Percentiles rank a stretch among this genome's conserved stretches.
Conservation (phyloP, 257 asterid genomes). For the Solanum okadae region DNA sequence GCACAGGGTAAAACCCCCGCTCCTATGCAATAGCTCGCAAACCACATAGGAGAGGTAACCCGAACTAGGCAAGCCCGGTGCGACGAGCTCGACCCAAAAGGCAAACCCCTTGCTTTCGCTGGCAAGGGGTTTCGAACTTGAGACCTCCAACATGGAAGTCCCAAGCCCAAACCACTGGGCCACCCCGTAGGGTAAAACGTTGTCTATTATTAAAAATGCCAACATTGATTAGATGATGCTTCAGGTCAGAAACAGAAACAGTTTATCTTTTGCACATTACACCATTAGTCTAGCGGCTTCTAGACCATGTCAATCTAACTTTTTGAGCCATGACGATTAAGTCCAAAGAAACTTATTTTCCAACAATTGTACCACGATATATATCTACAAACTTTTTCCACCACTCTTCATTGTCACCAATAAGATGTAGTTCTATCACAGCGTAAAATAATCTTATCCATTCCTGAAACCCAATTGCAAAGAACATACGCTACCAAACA, state of each 20-base stretch:
- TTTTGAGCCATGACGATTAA: background rate
- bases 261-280: background rate
- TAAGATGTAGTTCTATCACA: background rate
- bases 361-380: background rate
- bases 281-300: background rate
- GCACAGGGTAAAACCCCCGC: too few relatives aligned
- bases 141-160: too few relatives aligned
- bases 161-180: too few relatives aligned
- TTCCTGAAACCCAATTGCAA: background rate
- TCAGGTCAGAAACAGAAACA: background rate
- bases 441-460: background rate
- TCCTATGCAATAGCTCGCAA: too few relatives aligned
- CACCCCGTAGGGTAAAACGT: background rate
- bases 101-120: too few relatives aligned
- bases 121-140: too few relatives aligned
- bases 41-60: too few relatives aligned
- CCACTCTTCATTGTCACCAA: background rate
- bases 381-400: background rate
- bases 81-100: too few relatives aligned
- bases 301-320: background rate
- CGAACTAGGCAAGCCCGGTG: too few relatives aligned
- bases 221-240: background rate
- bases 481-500: background rate
- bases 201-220: background rate
- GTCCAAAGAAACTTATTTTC: background rate